Percentiles rank a stretch among this genome's conserved stretches.
These are phyloP conservation scores for Biscogniauxia sp. DNA, from an alignment of 2,329 filamentous ascomycete genomes.

Conservation along the genomic window DNA sequence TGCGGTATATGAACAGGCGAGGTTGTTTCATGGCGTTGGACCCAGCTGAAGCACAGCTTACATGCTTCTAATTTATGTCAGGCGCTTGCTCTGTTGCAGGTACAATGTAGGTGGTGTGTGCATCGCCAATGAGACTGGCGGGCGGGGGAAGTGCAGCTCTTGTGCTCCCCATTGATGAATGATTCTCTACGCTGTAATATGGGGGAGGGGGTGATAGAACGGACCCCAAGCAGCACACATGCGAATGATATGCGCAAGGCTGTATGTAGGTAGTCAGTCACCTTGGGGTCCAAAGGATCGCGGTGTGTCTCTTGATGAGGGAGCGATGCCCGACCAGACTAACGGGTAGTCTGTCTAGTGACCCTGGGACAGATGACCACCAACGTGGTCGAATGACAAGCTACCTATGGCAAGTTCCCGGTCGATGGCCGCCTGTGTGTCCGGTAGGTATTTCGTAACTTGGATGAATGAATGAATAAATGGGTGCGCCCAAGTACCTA, in stretches of 20 bases:
- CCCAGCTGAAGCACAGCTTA: slow-evolving; percentile 5
- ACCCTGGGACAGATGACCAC: not conserved
- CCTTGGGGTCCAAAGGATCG: slow-evolving; percentile 26
- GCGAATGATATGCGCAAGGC: slow-evolving; percentile 4
- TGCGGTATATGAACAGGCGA: slow-evolving; percentile 17
- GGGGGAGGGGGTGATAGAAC: slow-evolving; percentile 8
- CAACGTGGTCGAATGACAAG: not conserved
- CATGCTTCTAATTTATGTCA: slow-evolving; percentile 8
- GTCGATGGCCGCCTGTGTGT: no score
- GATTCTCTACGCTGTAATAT: slow-evolving; percentile 1
- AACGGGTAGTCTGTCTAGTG: no score
- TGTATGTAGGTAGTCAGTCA: slow-evolving; percentile 6
- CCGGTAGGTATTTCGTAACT: no score
- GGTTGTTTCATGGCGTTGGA: slow-evolving; percentile 17
- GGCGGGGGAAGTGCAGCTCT: not conserved
- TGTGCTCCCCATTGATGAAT: slow-evolving; percentile 11
- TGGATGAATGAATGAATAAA: no score
- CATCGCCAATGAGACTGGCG: slow-evolving; percentile 8
- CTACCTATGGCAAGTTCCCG: not conserved
- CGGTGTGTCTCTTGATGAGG: not conserved
- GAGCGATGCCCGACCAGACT: slow-evolving; percentile 13
- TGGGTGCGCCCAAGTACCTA: no score
- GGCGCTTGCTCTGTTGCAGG: slow-evolving; percentile 11
- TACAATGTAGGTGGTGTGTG: slow-evolving; percentile 8
- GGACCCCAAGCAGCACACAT: slow-evolving; percentile 20